Evolutionary conservation across 2,329 filamentous ascomycete species (phyloP).

Genomic region (Phaeosphaeriaceae sp.): DNA sequence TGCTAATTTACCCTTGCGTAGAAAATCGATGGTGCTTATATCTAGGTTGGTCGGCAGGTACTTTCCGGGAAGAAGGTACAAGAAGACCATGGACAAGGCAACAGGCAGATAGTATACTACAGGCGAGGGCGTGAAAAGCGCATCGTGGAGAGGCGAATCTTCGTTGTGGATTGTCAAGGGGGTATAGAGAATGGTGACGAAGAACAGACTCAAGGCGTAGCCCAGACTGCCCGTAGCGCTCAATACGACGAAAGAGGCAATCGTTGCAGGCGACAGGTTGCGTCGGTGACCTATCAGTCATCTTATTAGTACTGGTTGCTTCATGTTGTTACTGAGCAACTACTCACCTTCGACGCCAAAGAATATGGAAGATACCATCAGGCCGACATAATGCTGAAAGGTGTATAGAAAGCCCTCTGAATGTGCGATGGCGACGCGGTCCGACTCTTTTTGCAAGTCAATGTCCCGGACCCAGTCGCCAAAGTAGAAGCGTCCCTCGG

Average conservation of each 20-base stretch:
- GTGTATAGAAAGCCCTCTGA: conserved; percentile 68
- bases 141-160: conserved; percentile 36
- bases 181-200: conserved; percentile 64
- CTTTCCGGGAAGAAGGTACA: conserved; percentile 47
- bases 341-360: conserved; percentile 63
- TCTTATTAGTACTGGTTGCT: neutral
- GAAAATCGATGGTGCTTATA: conserved; percentile 27
- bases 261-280: conserved; percentile 56
- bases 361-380: conserved; percentile 63
- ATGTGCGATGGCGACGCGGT: conserved; percentile 63
- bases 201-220: conserved; percentile 70
- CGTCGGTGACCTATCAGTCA: conserved; percentile 55
- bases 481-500: conserved; percentile 46
- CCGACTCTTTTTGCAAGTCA: conserved; percentile 59
- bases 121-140: conserved; percentile 43
- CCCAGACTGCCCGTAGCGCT: conserved; percentile 66
- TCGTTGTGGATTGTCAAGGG: conserved; percentile 55
- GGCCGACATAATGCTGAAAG: conserved; percentile 64
- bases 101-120: conserved; percentile 50
- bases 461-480: conserved; percentile 63
- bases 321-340: neutral
- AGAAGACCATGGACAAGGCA: conserved; percentile 56
- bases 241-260: conserved; percentile 65
- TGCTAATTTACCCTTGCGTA: conserved; percentile 26
- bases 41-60: conserved; percentile 30